Evolutionary conservation across 225 moss, liverwort and hornwort genomes (phyloP).

Genomic region (Takakia lepidozioides): DNA sequence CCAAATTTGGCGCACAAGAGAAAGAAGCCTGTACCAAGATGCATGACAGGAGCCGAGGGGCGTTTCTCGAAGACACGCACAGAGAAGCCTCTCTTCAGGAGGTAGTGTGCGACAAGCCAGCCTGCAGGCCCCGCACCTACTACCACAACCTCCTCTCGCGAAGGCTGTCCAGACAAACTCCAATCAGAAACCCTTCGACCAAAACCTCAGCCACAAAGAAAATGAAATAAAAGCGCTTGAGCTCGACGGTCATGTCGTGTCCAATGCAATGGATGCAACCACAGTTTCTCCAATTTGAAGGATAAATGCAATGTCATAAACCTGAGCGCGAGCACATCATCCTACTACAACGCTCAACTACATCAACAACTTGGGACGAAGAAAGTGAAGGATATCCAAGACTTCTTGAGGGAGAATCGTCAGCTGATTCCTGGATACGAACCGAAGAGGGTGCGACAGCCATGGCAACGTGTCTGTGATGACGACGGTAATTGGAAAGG

Average conservation of each 20-base stretch:
- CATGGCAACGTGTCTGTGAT: slow-evolving; percentile 9
- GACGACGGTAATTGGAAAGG: slow-evolving; percentile 3
- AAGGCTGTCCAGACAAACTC: too few species aligned
- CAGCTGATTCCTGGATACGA: slow-evolving; percentile 7
- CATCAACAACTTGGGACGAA: neutral
- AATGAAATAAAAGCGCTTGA: too few species aligned
- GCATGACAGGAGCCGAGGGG: slow-evolving; percentile 11
- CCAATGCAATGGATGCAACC: slow-evolving; percentile 3
- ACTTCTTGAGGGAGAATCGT: slow-evolving; percentile 8
- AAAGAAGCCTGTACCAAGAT: slow-evolving; percentile 14
- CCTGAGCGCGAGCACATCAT: neutral
- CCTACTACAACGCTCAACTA: neutral
- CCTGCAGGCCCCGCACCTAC: slow-evolving; percentile 57
- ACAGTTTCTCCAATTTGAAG: neutral
- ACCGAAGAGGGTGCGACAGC: slow-evolving; percentile 13
- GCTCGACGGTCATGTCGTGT: too few species aligned
- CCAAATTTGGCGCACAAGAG: neutral
- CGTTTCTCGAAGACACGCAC: slow-evolving; percentile 45
- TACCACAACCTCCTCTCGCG: slow-evolving; percentile 37
- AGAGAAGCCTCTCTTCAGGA: slow-evolving; percentile 45
- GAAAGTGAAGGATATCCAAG: neutral
- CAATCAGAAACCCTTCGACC: too few species aligned
- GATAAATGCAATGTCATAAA: neutral
- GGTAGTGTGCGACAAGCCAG: slow-evolving; percentile 42
- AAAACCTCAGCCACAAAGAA: too few species aligned